Base-by-base conservation (phyloP, 192 early-diverging fungal species). In the Gonapodya prolifera region DNA sequence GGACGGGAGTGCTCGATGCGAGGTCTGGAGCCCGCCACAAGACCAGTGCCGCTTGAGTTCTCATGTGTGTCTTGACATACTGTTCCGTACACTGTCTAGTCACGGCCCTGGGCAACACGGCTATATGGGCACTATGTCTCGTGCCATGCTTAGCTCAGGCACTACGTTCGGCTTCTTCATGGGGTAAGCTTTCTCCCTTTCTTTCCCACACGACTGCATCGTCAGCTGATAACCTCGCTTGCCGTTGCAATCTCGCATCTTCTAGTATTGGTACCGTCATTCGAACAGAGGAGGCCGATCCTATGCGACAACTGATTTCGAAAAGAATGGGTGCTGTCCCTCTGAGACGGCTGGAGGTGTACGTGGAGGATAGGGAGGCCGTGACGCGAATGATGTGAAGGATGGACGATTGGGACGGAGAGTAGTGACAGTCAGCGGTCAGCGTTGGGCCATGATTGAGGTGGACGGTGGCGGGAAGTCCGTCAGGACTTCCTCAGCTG, bases 151-250 rank as follows among this genome's bases (percentile, higher is more conserved):
- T 36, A 86, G 89, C 0, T 92, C 91, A 61, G 91, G 90, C 17
- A 91, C 91, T n/a, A 91, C 89, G 33, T 94, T 94, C 83, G 92
- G 91, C 29, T 91, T 92, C 75, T 94, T 94, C 75, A 92, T 94
- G 91, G 85, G 87, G 86, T 88, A 81, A 83, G 28, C 84, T 87
- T 78, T 86, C 85, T 34, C 86, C 88, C 71, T 73, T 61, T 61
- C 45, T 61, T 61, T 61, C 23, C 45, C 8, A 61, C 23, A 16
- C 45, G n/a, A 61, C 2, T 73, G 28, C 8, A 30, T 32, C 18
- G 71, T 73, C 31, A 32, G 8, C 28, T 2, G 8, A 73, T 18
- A 30, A 16, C 8, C 29, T 73, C 8, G 32, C 71, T 16, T 29
- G 29, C 71, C 8, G 71, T n/a, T n/a, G n/a, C n/a, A n/a, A n/a